phyloP scores from a whole-genome alignment of 176 grass and related monocot genomes.

The Rhynchospora tenuis region DNA sequence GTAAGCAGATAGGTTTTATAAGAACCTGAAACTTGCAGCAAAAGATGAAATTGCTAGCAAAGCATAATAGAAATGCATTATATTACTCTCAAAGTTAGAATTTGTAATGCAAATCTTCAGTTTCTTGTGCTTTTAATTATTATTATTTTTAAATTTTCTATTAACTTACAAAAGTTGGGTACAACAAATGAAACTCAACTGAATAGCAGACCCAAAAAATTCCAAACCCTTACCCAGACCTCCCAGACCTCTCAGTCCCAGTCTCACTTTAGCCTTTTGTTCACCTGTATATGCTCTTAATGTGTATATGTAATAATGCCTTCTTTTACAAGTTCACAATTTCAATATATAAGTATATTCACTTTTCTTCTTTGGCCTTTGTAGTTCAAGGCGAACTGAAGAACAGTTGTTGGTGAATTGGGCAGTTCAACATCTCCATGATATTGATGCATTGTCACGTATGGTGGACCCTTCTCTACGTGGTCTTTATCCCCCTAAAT shows the following conservation, averaged over 20 bases:
- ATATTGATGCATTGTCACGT: conserved; percentile 42
- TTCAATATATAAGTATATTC: conserved; percentile 8
- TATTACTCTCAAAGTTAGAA: background rate
- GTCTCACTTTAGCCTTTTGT: background rate
- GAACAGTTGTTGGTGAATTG: conserved; percentile 69
- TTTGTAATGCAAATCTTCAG: background rate
- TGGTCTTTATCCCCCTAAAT: conserved; percentile 69
- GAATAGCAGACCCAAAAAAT: background rate
- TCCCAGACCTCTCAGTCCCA: too few relatives aligned
- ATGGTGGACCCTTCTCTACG: conserved; percentile 77
- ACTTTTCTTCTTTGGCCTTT: background rate
- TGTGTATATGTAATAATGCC: background rate
- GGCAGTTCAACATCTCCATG: conserved; percentile 60
- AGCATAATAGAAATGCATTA: background rate
- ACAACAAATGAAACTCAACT: background rate
- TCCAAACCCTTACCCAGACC: background rate
- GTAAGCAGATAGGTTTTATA: conserved; percentile 17
- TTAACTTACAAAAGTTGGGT: background rate
- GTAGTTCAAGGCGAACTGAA: conserved; percentile 53
- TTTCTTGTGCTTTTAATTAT: background rate
- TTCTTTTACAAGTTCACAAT: background rate
- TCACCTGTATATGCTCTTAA: background rate
- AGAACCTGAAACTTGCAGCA: background rate
- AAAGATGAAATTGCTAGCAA: background rate
- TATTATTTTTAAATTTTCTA: conserved; percentile 9